Base-by-base conservation (phyloP, 2,329 filamentous ascomycete genomes). In the Fusarium tanahbumbuense region DNA sequence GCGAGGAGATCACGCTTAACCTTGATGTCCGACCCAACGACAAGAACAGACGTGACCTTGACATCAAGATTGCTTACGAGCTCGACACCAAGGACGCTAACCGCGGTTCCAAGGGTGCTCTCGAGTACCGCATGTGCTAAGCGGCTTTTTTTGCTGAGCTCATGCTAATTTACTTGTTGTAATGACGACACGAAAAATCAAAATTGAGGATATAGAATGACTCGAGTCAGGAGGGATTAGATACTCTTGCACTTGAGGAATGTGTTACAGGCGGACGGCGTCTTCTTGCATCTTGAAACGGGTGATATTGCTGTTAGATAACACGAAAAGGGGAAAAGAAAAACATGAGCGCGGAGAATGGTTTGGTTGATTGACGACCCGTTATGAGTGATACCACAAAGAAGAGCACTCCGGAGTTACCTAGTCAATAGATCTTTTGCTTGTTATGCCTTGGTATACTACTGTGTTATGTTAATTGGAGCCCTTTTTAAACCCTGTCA, bases 11-110 rank as follows among this genome's bases (percentile, higher is more conserved):
- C 64, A 83, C 84, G 64, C 93, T 93, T 76, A 84, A 86, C 32
- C 84, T 99, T 42, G 86, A 89, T 70, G 97, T 95, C 84, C 92
- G 90, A 82, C 96, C 96, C 56, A 99, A 97, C 80, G 87, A 92
- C 70, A 94, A 96, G 88, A 98, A 99, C 86, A 91, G 92, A 80
- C 91, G 96, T 72, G 96, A 99, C 80, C 87, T 99, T 58, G 96
- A 99, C 81, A 97, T 99, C 78, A 89, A 88, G 76, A 88, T 99
- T 77, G 85, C 89, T 47, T 98, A 98, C 84, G 86, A 89, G 77
- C 88, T 98, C 55, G 87, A 93, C 76, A 93, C 94, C 6, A 82
- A 89, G 27, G 94, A 98, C 78, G 81, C 83, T 32, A 91, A 86
- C 68, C 89, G 96, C 73, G 83, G 85, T 64, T 88, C 89, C 7